A percentile compares a stretch with the other conserved stretches of the same genome.
Conservation (phyloP, 2,329 filamentous ascomycete genomes). For the Magnaporthiopsis rhizophila region DNA sequence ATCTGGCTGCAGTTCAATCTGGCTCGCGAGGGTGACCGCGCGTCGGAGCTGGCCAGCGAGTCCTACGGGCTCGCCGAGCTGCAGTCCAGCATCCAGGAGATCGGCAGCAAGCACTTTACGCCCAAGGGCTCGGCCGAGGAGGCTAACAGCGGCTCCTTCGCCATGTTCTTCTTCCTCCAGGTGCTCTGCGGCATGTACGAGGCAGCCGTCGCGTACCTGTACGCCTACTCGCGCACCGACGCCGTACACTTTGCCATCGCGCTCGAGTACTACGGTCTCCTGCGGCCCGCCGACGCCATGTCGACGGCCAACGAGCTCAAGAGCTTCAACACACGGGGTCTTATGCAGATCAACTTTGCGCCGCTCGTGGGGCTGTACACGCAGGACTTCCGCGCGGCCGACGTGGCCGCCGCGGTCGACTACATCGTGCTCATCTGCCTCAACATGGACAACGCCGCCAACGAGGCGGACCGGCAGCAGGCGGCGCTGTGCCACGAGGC, state of each 20-base stretch:
- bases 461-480: conserved; percentile 65
- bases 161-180: conserved; percentile 90
- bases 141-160: conserved; percentile 60
- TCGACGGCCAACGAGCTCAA: conserved; percentile 63
- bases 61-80: conserved; percentile 60
- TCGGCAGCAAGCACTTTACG: conserved; percentile 78
- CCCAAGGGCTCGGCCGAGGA: conserved; percentile 72
- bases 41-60: conserved; percentile 57
- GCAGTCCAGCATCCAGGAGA: conserved; percentile 74
- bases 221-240: conserved; percentile 84
- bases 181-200: conserved; percentile 89
- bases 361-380: conserved; percentile 94
- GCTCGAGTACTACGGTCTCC: conserved; percentile 78
- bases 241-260: conserved; percentile 92
- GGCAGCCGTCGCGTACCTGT: conserved; percentile 84
- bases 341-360: conserved; percentile 87
- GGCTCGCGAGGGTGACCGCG: conserved; percentile 55
- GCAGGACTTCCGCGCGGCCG: conserved; percentile 84
- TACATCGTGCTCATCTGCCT: conserved; percentile 89
- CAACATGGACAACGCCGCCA: conserved; percentile 56
- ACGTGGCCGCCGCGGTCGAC: conserved; percentile 83
- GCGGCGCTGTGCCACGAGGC: conserved; percentile 83
- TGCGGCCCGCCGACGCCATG: conserved; percentile 78
- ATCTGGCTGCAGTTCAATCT: conserved; percentile 66
- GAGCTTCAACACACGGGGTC: conserved; percentile 57